Evolutionary conservation across 306 rosid species (phyloP).

Genomic region (Prunus kanzakura): DNA sequence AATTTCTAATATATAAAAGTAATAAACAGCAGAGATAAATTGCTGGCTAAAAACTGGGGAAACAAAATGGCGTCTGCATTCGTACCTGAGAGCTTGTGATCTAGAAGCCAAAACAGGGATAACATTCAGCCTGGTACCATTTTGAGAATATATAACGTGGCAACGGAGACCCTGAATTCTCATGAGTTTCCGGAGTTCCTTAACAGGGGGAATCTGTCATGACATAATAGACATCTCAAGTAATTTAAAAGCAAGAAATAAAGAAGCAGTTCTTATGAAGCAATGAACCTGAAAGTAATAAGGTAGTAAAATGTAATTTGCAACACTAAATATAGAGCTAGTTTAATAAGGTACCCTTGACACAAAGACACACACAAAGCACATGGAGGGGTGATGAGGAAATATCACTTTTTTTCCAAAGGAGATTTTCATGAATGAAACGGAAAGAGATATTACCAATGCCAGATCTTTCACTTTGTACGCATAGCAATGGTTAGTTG

Average conservation of each 20-base stretch:
- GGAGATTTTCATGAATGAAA: background rate
- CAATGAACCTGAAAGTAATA: background rate
- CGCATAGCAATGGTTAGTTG: conserved; percentile 46
- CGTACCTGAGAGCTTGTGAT: conserved; percentile 55
- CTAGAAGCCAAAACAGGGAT: conserved; percentile 56
- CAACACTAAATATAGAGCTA: background rate
- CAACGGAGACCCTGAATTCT: conserved; percentile 58
- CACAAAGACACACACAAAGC: background rate
- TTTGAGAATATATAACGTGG: conserved; percentile 38
- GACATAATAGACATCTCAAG: background rate
- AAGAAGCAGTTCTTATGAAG: background rate
- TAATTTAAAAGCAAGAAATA: background rate
- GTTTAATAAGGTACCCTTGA: background rate
- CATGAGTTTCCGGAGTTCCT: conserved; percentile 45
- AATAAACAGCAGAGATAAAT: background rate
- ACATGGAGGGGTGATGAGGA: too few relatives aligned
- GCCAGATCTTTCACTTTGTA: conserved; percentile 37
- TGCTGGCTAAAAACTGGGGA: background rate
- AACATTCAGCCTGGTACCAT: conserved; percentile 41
- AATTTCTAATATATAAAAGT: too few relatives aligned
- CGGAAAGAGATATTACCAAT: conserved; percentile 27
- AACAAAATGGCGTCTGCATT: background rate
- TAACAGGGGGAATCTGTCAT: conserved; percentile 44
- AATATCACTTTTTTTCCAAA: background rate
- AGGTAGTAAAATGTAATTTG: background rate